Evolutionary conservation across 78 protist species (phyloP).

Genomic region (Dictyostelium intermedium): DNA sequence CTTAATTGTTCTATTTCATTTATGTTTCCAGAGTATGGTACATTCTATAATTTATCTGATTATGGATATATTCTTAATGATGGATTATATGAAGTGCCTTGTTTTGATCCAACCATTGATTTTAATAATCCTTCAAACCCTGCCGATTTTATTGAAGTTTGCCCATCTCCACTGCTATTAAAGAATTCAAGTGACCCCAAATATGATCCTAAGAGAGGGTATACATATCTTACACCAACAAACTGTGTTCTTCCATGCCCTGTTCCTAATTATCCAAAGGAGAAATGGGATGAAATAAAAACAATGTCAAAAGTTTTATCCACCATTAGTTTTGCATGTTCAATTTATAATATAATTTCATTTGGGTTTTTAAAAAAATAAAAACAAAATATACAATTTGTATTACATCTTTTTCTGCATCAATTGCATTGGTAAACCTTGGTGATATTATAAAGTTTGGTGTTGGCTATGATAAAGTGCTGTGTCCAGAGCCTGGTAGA

Average conservation of each 20-base stretch:
- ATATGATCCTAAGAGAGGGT: neutral
- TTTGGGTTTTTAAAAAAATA: neutral
- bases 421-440: neutral
- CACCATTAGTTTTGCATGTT: constrained; percentile 1
- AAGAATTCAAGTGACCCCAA: neutral
- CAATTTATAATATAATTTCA: neutral
- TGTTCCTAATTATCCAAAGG: neutral
- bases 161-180: neutral
- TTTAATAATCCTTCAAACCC: neutral
- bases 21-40: neutral
- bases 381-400: neutral
- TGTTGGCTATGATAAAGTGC: neutral
- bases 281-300: neutral
- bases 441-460: constrained; percentile 5
- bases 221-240: neutral
- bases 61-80: neutral
- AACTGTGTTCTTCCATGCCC: constrained; percentile 49
- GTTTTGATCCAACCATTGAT: neutral
- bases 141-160: neutral
- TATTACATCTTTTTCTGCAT: neutral
- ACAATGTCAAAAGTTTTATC: constrained; percentile 6
- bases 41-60: neutral
- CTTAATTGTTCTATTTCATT: neutral
- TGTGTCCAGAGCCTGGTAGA: constrained; percentile 59
- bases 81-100: neutral